These are phyloP conservation scores for Heterobasidion annosum DNA, from an alignment of 1,284 basidiomycete species.

Conservation along the genomic window DNA sequence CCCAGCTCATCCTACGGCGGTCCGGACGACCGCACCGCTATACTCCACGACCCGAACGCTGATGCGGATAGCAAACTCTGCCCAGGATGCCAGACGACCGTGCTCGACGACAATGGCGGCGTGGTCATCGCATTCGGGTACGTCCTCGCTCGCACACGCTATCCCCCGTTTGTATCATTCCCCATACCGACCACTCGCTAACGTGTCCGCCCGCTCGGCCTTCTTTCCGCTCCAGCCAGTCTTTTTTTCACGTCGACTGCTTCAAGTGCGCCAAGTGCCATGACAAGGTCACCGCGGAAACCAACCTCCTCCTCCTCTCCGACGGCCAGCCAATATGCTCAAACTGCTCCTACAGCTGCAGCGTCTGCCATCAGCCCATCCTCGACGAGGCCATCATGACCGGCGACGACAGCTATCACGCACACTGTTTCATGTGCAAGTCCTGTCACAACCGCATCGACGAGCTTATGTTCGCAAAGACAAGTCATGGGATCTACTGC, in stretches of 20 bases:
- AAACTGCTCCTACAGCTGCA: constrained; percentile 95
- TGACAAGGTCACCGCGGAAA: constrained; percentile 82
- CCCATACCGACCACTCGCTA: constrained; percentile 11
- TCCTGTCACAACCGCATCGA: constrained; percentile 93
- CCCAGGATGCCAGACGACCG: constrained; percentile 79
- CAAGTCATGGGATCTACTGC: constrained; percentile 96
- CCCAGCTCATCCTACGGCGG: neutral
- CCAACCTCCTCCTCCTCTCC: constrained; percentile 90
- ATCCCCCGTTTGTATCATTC: constrained; percentile 15
- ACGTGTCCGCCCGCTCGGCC: constrained; percentile 1
- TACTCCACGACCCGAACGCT: neutral
- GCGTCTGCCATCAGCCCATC: constrained; percentile 85
- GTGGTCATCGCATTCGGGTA: constrained; percentile 90
- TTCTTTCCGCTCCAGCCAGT: constrained; percentile 43
- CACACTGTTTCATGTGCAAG: constrained; percentile 97
- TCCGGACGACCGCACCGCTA: neutral
- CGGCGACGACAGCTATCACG: constrained; percentile 97
- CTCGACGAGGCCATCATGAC: constrained; percentile 99
- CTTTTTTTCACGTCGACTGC: constrained; percentile 76
- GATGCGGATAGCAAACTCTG: constrained; percentile 57
- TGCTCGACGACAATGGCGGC: constrained; percentile 79
- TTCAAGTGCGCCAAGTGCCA: constrained; percentile 81
- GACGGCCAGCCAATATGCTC: constrained; percentile 97
- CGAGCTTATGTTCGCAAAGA: constrained; percentile 98
- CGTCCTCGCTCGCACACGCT: constrained; percentile 14